These are phyloP conservation scores for Cladochytrium replicatum DNA, from an alignment of 192 early-diverging fungal species.

Conservation along the genomic window DNA sequence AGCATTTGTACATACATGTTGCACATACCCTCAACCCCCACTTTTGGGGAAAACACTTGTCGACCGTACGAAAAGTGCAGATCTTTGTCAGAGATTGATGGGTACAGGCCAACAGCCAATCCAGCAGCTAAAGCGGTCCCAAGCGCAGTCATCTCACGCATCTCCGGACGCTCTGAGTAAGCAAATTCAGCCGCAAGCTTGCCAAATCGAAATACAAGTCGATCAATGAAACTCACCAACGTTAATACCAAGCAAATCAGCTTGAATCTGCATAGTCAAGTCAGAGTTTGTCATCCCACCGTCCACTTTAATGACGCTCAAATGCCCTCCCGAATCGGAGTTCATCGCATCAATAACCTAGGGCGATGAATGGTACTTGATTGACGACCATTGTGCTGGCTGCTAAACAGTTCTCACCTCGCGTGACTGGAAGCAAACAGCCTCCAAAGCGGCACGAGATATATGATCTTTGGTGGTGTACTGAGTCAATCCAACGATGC, in stretches of 20 bases:
- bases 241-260: constrained; percentile 69
- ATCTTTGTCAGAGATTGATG: constrained; percentile 14
- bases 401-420: constrained; percentile 30
- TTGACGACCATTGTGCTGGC: too few relatives aligned
- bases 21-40: constrained; percentile 12
- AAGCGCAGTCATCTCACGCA: constrained; percentile 86
- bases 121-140: constrained; percentile 88
- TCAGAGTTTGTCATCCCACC: constrained; percentile 91
- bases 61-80: neutral
- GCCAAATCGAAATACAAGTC: neutral
- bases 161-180: constrained; percentile 52
- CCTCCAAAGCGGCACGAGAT: constrained; percentile 78
- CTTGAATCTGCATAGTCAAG: constrained; percentile 85
- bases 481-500: constrained; percentile 79
- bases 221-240: constrained; percentile 32
- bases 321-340: constrained; percentile 54
- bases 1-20: constrained; percentile 3
- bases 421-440: constrained; percentile 81
- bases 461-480: constrained; percentile 79
- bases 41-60: constrained; percentile 12
- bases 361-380: too few relatives aligned
- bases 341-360: constrained; percentile 81
- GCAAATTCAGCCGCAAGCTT: constrained; percentile 2
- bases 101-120: constrained; percentile 59
- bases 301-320: constrained; percentile 77